phyloP scores from a whole-genome alignment of 306 rosid species.

The Cucurbita maxima region DNA sequence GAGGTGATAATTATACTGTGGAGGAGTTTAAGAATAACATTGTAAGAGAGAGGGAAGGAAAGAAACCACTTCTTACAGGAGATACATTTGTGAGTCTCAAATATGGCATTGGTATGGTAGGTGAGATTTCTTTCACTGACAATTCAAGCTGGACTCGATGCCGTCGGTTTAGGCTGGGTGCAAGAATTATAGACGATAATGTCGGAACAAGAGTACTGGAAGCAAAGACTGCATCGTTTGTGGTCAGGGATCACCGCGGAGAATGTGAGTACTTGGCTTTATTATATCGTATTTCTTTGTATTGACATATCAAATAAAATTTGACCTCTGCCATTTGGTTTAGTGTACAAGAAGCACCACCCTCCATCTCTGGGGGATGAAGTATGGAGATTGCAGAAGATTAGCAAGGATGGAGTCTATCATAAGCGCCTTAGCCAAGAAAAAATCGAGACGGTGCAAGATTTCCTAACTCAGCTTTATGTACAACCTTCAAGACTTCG shows the following conservation, averaged over 20 bases:
- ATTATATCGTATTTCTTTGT: neutral
- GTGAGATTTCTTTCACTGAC: slow-evolving; percentile 88
- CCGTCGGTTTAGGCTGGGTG: slow-evolving; percentile 90
- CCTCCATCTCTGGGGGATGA: slow-evolving; percentile 84
- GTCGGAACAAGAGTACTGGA: slow-evolving; percentile 61
- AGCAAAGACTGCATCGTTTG: slow-evolving; percentile 79
- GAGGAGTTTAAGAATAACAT: slow-evolving; percentile 85
- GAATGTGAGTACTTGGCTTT: slow-evolving; percentile 58
- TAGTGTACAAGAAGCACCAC: slow-evolving; percentile 97
- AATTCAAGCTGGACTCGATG: slow-evolving; percentile 99
- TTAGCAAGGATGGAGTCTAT: slow-evolving; percentile 95
- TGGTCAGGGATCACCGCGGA: slow-evolving; percentile 95
- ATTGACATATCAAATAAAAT: neutral
- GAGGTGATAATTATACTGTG: slow-evolving; percentile 54
- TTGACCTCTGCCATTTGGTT: slow-evolving; percentile 13
- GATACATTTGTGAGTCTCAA: slow-evolving; percentile 61
- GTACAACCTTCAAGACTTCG: slow-evolving; percentile 69
- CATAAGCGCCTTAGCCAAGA: slow-evolving; percentile 75
- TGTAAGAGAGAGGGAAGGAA: slow-evolving; percentile 89
- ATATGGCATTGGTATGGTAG: slow-evolving; percentile 56
- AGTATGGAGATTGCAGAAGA: slow-evolving; percentile 95
- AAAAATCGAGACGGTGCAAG: slow-evolving; percentile 56
- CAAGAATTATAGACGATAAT: slow-evolving; percentile 54
- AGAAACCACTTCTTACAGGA: slow-evolving; percentile 89
- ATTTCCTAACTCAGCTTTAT: slow-evolving; percentile 69